Base-by-base conservation (phyloP, 225 moss, liverwort and hornwort genomes). In the Polytrichum formosum region DNA sequence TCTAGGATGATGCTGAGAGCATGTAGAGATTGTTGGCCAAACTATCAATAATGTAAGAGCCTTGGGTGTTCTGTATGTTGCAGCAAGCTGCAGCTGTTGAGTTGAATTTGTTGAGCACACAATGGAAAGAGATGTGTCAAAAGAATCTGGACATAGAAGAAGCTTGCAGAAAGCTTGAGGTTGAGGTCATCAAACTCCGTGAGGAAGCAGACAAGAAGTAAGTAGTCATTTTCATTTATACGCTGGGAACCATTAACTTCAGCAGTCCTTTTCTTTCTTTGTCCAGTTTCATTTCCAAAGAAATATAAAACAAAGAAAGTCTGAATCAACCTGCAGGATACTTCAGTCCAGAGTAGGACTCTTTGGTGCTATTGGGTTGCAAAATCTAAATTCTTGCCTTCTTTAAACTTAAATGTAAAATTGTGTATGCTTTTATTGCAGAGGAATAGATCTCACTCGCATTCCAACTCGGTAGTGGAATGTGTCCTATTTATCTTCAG, bases 21-120 rank as follows among this genome's bases (percentile, higher is more conserved):
- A 61, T 20, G 5, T 18, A 19, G 20, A 56, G 17, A 56, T 26
- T 28, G 31, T 35, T 67, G 74, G 33, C 58, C 53, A 20, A 26
- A 25, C 7, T 64, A 63, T 70, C 68, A 28, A 80, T 55, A 58
- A 20, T 58, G 58, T 2, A 10, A 31, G 30, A 19, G 30, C 20
- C 17, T 46, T 68, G 54, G 46, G 68, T 5, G 26, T 17, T 72
- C 20, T 78, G 74, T 70, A 30, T 20, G 23, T 63, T 73, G n/a
- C 76, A 97, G 94, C 94, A 92, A 90, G 94, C 97, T 82, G 94
- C 94, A 3, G 94, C 97, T 25, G 89, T 90, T 64, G 97, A 93
- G 69, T 77, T 94, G 80, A 79, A 81, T 60, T 79, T 88, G 37
- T 77, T 94, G 70, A 85, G 80, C 72, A 73, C 83, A 67, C 91